These are phyloP conservation scores for Suillus weaverae DNA, from an alignment of 768 basidiomycete genomes.

Conservation along the genomic window DNA sequence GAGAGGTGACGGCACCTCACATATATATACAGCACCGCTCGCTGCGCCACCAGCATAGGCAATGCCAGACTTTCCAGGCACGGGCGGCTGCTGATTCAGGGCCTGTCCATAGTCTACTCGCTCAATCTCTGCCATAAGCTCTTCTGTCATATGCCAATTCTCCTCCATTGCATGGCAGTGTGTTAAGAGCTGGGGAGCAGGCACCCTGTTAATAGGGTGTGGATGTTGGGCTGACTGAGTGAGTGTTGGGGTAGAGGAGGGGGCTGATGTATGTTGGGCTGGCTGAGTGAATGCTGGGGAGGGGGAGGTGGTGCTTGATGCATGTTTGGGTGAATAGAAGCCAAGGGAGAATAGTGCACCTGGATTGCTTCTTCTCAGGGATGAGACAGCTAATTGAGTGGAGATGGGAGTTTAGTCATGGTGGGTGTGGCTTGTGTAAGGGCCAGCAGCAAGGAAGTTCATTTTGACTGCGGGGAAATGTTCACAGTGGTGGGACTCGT, in stretches of 20 bases:
- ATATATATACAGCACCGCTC: constrained; percentile 36
- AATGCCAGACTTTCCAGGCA: constrained; percentile 41
- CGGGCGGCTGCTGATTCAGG: constrained; percentile 44
- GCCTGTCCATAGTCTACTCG: constrained; percentile 64
- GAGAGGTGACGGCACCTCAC: constrained; percentile 43
- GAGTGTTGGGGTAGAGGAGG: constrained; percentile 39
- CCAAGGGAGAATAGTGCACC: constrained; percentile 48
- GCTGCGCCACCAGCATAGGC: constrained; percentile 49
- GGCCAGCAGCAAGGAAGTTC: constrained; percentile 33
- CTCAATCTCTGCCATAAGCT: constrained; percentile 71
- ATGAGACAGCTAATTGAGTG: constrained; percentile 25
- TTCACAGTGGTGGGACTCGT: constrained; percentile 35
- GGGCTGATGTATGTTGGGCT: constrained; percentile 29
- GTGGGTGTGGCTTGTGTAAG: constrained; percentile 33
- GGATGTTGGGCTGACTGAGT: constrained; percentile 29
- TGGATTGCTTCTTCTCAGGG: constrained; percentile 30
- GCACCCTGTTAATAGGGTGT: constrained; percentile 54
- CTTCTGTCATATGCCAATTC: constrained; percentile 66
- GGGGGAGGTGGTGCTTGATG: constrained; percentile 35
- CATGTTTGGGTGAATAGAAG: constrained; percentile 31
- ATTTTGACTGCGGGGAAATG: constrained; percentile 35
- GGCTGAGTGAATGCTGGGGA: constrained; percentile 31
- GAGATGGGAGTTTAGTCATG: constrained; percentile 34
- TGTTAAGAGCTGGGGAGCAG: constrained; percentile 54
- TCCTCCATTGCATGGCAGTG: constrained; percentile 57